Evolutionary conservation across 306 rosid species (phyloP).

Genomic region (Citrullus colocynthis): DNA sequence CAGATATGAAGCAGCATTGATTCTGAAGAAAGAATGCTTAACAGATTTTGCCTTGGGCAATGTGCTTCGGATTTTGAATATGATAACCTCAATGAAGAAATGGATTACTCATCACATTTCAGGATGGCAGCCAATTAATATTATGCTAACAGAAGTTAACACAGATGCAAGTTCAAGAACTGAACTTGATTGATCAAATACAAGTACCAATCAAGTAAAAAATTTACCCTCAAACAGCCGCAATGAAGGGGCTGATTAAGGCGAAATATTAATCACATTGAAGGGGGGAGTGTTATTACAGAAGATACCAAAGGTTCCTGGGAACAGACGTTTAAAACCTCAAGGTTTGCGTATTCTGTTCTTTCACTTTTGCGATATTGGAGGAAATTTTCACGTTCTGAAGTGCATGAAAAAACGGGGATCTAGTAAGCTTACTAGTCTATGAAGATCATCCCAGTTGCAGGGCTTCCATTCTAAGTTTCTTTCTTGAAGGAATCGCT

Average conservation of each 20-base stretch:
- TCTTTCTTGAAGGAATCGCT: background rate
- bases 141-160: constrained; percentile 28
- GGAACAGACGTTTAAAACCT: background rate
- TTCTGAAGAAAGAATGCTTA: constrained; percentile 45
- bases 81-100: constrained; percentile 37
- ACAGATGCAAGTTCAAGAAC: constrained; percentile 12
- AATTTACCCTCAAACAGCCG: background rate
- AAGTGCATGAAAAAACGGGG: background rate
- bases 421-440: background rate
- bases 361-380: background rate
- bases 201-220: background rate
- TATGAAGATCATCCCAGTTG: background rate
- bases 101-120: constrained; percentile 55
- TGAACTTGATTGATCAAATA: background rate
- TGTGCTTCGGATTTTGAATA: constrained; percentile 48
- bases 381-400: background rate
- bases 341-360: background rate
- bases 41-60: constrained; percentile 47
- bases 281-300: background rate
- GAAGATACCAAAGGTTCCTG: background rate
- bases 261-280: background rate
- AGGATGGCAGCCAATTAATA: constrained; percentile 72
- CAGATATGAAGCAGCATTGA: constrained; percentile 62
- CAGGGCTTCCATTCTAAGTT: background rate
- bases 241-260: background rate